Evolutionary conservation across 768 basidiomycete genomes (phyloP).

Genomic region (Mycena alexandri): DNA sequence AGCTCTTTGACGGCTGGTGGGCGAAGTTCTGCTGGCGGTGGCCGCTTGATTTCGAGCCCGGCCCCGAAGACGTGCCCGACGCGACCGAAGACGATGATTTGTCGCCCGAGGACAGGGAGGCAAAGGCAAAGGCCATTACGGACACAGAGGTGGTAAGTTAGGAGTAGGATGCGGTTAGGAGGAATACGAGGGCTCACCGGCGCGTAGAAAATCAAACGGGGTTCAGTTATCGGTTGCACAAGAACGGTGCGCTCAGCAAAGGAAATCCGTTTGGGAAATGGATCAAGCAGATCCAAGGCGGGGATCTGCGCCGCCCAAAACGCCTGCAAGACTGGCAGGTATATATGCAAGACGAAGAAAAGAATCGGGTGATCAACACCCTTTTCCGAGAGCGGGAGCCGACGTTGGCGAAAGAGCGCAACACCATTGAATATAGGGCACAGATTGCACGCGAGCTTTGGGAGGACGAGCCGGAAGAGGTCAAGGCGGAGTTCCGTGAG

Average conservation of each 20-base stretch:
- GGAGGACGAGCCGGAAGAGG: not conserved
- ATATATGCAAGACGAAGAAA: constrained; percentile 8
- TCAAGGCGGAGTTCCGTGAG: not conserved
- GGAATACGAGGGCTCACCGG: no score
- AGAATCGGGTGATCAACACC: not conserved
- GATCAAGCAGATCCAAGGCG: not conserved
- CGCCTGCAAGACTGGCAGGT: not conserved
- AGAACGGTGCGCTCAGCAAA: not conserved
- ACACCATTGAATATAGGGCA: not conserved
- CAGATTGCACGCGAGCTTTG: not conserved
- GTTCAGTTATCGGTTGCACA: not conserved
- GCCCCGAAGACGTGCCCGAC: not conserved
- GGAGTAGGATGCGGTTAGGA: no score
- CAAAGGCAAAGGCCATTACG: not conserved
- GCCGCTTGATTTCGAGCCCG: not conserved
- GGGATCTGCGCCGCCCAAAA: not conserved
- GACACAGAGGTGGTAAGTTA: not conserved
- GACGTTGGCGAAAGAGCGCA: not conserved
- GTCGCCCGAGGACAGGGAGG: not conserved
- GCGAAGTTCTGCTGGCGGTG: not conserved
- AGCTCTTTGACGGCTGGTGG: not conserved
- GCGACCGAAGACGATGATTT: not conserved
- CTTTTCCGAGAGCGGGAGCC: not conserved
- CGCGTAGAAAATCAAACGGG: not conserved
- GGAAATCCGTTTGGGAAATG: not conserved